phyloP scores from a whole-genome alignment of 805 yeast species.

The Jamesozyma piceae region DNA sequence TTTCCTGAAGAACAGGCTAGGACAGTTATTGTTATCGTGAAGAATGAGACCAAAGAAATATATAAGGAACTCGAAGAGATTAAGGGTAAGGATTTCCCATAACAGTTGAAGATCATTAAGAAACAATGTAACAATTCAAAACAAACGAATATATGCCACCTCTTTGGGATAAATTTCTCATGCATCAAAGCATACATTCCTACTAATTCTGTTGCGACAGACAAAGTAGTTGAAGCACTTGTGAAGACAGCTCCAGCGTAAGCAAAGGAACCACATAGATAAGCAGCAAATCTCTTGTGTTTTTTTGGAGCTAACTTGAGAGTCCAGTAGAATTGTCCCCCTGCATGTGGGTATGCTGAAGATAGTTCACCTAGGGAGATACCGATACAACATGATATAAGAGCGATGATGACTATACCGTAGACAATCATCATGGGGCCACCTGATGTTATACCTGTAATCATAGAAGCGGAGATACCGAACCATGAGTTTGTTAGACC shows the following conservation, averaged over 20 bases:
- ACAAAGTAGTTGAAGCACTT: conserved; percentile 50
- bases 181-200: conserved; percentile 39
- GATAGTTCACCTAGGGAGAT: conserved; percentile 46
- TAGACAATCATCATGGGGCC: conserved; percentile 53
- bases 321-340: conserved; percentile 58
- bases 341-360: conserved; percentile 53
- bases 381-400: conserved; percentile 41
- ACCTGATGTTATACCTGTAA: conserved; percentile 48
- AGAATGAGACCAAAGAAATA: conserved; percentile 45
- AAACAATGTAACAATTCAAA: conserved; percentile 41
- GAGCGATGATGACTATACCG: conserved; percentile 47
- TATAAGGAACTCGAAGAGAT: conserved; percentile 46
- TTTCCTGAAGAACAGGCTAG: conserved; percentile 49
- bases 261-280: conserved; percentile 55
- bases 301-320: conserved; percentile 43
- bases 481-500: conserved; percentile 59
- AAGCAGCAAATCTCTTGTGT: conserved; percentile 39
- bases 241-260: conserved; percentile 59
- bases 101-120: conserved; percentile 44
- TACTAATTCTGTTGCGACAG: conserved; percentile 45
- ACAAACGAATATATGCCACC: conserved; percentile 51
- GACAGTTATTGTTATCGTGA: conserved; percentile 47
- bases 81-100: conserved; percentile 44
- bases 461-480: conserved; percentile 51
- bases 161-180: conserved; percentile 32